These are phyloP conservation scores for Phoma herbarum DNA, from an alignment of 2,329 filamentous ascomycete species.

Conservation along the genomic window DNA sequence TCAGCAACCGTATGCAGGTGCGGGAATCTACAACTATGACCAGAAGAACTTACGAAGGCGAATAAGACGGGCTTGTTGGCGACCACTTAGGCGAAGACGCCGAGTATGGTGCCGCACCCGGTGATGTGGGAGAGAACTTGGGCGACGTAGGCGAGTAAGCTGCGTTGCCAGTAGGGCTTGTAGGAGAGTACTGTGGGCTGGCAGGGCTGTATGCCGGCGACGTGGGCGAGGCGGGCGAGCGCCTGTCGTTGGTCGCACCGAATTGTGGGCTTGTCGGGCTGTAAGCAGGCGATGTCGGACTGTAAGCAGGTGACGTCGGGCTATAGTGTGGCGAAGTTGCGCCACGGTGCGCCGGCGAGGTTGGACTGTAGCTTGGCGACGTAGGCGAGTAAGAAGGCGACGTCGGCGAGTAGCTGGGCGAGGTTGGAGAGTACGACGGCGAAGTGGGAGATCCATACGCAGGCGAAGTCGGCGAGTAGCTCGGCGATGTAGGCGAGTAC, in stretches of 20 bases:
- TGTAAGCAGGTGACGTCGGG: constrained; percentile 61
- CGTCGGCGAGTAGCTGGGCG: constrained; percentile 59
- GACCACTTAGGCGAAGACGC: constrained; percentile 52
- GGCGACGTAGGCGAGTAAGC: constrained; percentile 60
- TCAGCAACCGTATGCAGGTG: constrained; percentile 29
- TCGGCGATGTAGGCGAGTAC: constrained; percentile 65
- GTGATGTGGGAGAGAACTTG: constrained; percentile 53
- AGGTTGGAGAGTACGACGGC: constrained; percentile 63
- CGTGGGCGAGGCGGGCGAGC: constrained; percentile 66
- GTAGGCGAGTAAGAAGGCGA: constrained; percentile 68
- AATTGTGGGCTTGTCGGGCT: constrained; percentile 63
- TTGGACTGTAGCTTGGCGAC: constrained; percentile 59
- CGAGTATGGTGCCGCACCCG: constrained; percentile 39
- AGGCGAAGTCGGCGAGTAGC: constrained; percentile 68
- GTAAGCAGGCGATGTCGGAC: constrained; percentile 62
- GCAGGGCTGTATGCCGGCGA: constrained; percentile 78
- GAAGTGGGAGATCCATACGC: constrained; percentile 52
- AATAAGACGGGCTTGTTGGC: constrained; percentile 55
- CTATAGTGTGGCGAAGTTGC: constrained; percentile 57
- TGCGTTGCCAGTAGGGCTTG: constrained; percentile 61
- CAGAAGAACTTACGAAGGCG: constrained; percentile 55
- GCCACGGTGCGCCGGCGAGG: constrained; percentile 59
- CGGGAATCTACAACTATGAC: constrained; percentile 39
- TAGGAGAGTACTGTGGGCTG: constrained; percentile 64
- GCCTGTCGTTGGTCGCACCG: constrained; percentile 42